phyloP scores from a whole-genome alignment of 1,284 basidiomycete species.

The Cryptococcus sp. region DNA sequence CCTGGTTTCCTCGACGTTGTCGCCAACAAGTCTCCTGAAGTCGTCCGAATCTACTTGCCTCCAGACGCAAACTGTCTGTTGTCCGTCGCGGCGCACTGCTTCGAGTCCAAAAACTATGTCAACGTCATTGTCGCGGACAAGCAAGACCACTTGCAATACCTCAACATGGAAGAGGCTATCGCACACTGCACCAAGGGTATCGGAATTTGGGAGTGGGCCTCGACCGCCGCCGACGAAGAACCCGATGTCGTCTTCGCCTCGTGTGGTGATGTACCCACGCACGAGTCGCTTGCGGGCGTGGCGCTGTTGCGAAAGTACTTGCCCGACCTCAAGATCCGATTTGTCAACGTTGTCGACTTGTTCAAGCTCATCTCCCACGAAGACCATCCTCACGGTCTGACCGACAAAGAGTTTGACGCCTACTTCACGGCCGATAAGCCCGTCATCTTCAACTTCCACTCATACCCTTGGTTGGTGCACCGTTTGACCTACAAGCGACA shows the following conservation, averaged over 20 bases:
- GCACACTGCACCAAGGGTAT: conserved; percentile 69
- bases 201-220: conserved; percentile 54
- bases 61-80: conserved; percentile 83
- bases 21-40: conserved; percentile 59
- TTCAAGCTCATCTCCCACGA: conserved; percentile 71
- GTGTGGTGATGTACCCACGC: conserved; percentile 55
- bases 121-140: conserved; percentile 26
- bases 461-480: conserved; percentile 52
- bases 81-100: conserved; percentile 71
- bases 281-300: conserved; percentile 62
- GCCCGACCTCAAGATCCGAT: conserved; percentile 73
- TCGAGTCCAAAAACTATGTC: conserved; percentile 67
- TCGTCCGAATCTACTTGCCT: conserved; percentile 80
- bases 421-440: conserved; percentile 70
- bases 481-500: conserved; percentile 39
- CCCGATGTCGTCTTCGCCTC: conserved; percentile 57
- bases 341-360: conserved; percentile 71
- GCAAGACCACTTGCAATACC: conserved; percentile 34
- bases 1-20: conserved; percentile 59
- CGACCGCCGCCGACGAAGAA: conserved; percentile 52
- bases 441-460: conserved; percentile 81
- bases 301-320: conserved; percentile 67
- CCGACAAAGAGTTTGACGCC: conserved; percentile 63
- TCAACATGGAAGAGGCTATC: conserved; percentile 59
- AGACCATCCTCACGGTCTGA: conserved; percentile 74